Evolutionary conservation across 805 yeast genomes (phyloP).

Genomic region (Pichia occidentalis): DNA sequence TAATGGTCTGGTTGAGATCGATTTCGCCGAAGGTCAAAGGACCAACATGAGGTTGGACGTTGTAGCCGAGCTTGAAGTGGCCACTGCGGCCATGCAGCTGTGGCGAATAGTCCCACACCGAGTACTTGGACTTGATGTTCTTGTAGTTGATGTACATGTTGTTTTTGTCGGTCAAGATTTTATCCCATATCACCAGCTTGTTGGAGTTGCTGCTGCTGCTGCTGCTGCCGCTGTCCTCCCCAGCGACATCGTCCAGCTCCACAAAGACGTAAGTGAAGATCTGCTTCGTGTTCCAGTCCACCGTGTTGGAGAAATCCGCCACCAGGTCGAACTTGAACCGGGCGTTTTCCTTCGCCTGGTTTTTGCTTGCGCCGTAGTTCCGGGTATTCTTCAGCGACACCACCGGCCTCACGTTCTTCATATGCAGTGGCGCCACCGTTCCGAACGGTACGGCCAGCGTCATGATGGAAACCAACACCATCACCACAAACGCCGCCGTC

Average conservation of each 20-base stretch:
- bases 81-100: constrained; percentile 59
- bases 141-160: constrained; percentile 51
- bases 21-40: constrained; percentile 64
- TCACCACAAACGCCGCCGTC: constrained; percentile 42
- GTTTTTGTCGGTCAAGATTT: constrained; percentile 53
- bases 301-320: constrained; percentile 68
- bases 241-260: constrained; percentile 37
- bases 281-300: constrained; percentile 97
- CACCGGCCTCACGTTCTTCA: constrained; percentile 24
- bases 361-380: constrained; percentile 51
- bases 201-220: too few relatives aligned
- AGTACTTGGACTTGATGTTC: constrained; percentile 62
- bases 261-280: constrained; percentile 89
- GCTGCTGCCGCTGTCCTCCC: too few relatives aligned
- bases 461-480: constrained; percentile 41
- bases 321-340: constrained; percentile 66
- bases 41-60: constrained; percentile 88
- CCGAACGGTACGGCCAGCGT: neutral
- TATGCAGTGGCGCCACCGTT: constrained; percentile 43
- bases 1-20: constrained; percentile 18
- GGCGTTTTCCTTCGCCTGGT: constrained; percentile 71
- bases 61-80: constrained; percentile 71
- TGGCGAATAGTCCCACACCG: constrained; percentile 78
- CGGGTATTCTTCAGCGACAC: constrained; percentile 22
- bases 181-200: constrained; percentile 86